These are phyloP conservation scores for Anaeromyces robustus DNA, from an alignment of 192 early-diverging fungal species.

Conservation along the genomic window DNA sequence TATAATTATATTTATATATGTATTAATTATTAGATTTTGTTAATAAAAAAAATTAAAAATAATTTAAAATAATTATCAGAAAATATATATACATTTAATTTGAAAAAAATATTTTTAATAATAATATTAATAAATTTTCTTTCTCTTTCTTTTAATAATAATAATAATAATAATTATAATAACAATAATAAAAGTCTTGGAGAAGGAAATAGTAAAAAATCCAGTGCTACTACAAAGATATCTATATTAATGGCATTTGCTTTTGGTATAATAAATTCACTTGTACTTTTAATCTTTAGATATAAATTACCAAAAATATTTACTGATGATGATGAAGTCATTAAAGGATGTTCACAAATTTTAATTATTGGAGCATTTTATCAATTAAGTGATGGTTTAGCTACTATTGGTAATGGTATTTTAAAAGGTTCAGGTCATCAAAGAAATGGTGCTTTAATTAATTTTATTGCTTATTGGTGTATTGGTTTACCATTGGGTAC, in stretches of 20 bases:
- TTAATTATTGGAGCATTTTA: background rate
- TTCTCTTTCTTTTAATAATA: too few species aligned
- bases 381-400: constrained; percentile 27
- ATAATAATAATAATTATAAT: background rate
- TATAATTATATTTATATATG: too few species aligned
- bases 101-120: too few species aligned
- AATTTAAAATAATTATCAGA: too few species aligned
- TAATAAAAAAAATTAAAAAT: too few species aligned
- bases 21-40: too few species aligned
- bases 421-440: too few species aligned
- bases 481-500: background rate
- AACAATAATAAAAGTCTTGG: background rate
- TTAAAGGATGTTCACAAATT: constrained; percentile 16
- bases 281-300: constrained; percentile 28
- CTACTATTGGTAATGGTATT: constrained; percentile 31
- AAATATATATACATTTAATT: too few species aligned
- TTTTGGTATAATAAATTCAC: constrained; percentile 20
- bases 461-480: constrained; percentile 16
- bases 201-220: background rate
- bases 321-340: constrained; percentile 50
- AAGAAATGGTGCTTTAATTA: constrained; percentile 38
- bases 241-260: constrained; percentile 2
- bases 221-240: background rate
- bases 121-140: too few species aligned
- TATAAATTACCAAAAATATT: constrained; percentile 43